Conservation (phyloP, 2,329 filamentous ascomycete species). For the Byssothecium circinans region DNA sequence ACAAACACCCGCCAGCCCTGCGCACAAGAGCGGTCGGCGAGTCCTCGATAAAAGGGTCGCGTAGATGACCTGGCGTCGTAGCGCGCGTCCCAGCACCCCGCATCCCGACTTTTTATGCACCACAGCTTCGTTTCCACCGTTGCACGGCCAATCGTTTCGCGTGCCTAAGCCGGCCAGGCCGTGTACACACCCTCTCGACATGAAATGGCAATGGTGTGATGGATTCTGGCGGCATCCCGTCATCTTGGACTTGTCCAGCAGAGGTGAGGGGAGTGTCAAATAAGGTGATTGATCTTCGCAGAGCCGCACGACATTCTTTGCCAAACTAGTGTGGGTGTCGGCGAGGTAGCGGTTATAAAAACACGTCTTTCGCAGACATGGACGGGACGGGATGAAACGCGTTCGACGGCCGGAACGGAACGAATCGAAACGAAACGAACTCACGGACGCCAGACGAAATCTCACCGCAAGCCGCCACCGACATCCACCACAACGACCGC, state of each 20-base stretch:
- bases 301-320: constrained; percentile 15
- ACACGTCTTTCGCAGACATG: constrained; percentile 7
- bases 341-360: constrained; percentile 11
- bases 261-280: constrained; percentile 6
- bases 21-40: constrained; percentile 20
- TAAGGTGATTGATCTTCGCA: constrained; percentile 8
- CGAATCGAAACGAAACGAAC: constrained; percentile 13
- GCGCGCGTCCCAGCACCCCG: constrained; percentile 8
- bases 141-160: constrained; percentile 11
- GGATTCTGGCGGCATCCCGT: constrained; percentile 4
- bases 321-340: constrained; percentile 1
- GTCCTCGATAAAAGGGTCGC: constrained; percentile 12
- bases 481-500: not conserved
- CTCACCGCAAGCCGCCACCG: constrained; percentile 4
- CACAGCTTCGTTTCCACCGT: constrained; percentile 1
- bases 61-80: constrained; percentile 9
- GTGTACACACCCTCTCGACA: constrained; percentile 2
- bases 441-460: constrained; percentile 12
- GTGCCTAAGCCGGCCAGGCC: constrained; percentile 9
- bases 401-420: constrained; percentile 6
- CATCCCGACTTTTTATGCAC: constrained; percentile 8
- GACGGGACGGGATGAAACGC: constrained; percentile 10
- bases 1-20: constrained; percentile 4
- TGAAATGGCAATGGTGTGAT: constrained; percentile 4
- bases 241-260: constrained; percentile 3